Percentiles rank a stretch among this genome's conserved stretches.
phyloP scores from a whole-genome alignment of 2,329 filamentous ascomycete genomes.

The Aspergillus novofumigatus region DNA sequence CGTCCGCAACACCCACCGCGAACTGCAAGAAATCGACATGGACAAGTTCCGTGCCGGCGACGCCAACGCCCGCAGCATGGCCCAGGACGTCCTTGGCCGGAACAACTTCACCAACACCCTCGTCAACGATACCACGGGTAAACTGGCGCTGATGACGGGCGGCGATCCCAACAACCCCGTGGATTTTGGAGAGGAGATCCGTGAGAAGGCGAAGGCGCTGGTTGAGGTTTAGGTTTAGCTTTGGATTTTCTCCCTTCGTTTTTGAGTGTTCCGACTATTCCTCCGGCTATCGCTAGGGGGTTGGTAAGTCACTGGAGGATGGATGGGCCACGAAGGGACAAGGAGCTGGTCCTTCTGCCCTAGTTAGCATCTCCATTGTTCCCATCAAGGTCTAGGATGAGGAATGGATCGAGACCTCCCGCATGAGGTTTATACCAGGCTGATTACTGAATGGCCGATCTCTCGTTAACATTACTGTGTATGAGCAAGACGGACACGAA shows the following conservation, averaged over 20 bases:
- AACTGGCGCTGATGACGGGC: slow-evolving; percentile 28
- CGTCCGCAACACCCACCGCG: slow-evolving; percentile 62
- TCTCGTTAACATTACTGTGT: not conserved
- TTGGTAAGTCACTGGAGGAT: not conserved
- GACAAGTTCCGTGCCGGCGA: slow-evolving; percentile 23
- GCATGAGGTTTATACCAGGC: not conserved
- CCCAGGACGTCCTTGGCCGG: slow-evolving; percentile 24
- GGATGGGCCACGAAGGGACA: not conserved
- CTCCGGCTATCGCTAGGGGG: not conserved
- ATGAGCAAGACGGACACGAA: not conserved
- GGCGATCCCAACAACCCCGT: slow-evolving; percentile 19
- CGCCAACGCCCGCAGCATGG: slow-evolving; percentile 6
- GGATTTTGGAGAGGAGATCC: slow-evolving; percentile 27
- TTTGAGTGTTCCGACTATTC: not conserved
- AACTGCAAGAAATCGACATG: slow-evolving; percentile 21
- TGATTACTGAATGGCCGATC: not conserved
- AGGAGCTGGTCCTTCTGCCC: not conserved
- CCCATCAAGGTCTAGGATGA: not conserved
- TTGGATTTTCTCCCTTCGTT: not conserved
- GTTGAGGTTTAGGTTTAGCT: slow-evolving; percentile 4
- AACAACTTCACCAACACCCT: slow-evolving; percentile 26
- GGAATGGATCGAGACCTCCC: not conserved
- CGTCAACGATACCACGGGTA: slow-evolving; percentile 25
- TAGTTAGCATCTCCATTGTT: not conserved
- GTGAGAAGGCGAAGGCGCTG: slow-evolving; percentile 19